Percentiles rank a stretch among this genome's conserved stretches.
Evolutionary conservation across 1,139 yeast species (phyloP).

Genomic region (Geotrichum reessii): DNA sequence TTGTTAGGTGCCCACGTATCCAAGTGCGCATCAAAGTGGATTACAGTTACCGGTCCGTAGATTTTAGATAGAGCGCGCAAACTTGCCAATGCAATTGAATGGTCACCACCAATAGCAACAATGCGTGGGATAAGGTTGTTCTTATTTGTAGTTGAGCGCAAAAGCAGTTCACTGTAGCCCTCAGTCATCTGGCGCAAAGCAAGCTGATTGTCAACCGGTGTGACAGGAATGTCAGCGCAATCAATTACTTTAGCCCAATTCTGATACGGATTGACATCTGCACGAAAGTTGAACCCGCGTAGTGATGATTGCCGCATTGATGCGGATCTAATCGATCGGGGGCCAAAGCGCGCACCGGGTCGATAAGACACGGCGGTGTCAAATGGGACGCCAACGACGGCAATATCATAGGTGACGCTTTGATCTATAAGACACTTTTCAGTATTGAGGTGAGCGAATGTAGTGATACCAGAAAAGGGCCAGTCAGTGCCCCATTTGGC

Average conservation of each 20-base stretch:
- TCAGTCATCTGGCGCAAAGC: constrained; percentile 67
- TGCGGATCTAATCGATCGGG: constrained; percentile 65
- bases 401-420: constrained; percentile 52
- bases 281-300: constrained; percentile 65
- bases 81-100: constrained; percentile 65
- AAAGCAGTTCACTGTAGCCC: constrained; percentile 54
- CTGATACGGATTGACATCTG: constrained; percentile 57
- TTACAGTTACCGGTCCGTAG: constrained; percentile 60
- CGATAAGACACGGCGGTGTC: constrained; percentile 72
- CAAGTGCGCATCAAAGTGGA: constrained; percentile 75
- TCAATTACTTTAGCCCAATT: constrained; percentile 66
- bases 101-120: constrained; percentile 74
- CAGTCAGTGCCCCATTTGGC: constrained; percentile 29
- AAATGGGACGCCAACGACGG: constrained; percentile 68
- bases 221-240: constrained; percentile 77
- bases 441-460: constrained; percentile 67
- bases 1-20: constrained; percentile 72
- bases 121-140: constrained; percentile 45
- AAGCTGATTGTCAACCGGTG: constrained; percentile 68
- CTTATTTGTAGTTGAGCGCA: constrained; percentile 30
- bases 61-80: constrained; percentile 53
- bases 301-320: constrained; percentile 64
- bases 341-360: constrained; percentile 78
- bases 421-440: constrained; percentile 51
- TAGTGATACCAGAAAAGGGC: constrained; percentile 49